Percentiles rank a stretch among this genome's conserved stretches.
These are phyloP conservation scores for Lentinus tigrinus DNA, from an alignment of 768 basidiomycete species.

Conservation along the genomic window DNA sequence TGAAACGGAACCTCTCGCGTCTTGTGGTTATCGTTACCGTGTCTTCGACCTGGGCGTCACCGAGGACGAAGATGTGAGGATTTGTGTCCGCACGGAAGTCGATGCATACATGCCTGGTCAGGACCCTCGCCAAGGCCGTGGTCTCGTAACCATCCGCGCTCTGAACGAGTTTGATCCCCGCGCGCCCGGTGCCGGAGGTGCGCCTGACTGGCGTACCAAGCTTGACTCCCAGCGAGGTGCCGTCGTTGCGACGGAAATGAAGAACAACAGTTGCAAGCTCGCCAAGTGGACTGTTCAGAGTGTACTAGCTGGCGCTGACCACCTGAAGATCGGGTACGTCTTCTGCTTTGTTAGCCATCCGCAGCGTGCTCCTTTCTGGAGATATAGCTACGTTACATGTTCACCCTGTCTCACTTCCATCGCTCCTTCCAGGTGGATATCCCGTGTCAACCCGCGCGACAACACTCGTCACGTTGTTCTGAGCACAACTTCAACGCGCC, in stretches of 20 bases:
- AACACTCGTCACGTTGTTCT: slow-evolving; percentile 94
- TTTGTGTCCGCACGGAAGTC: slow-evolving; percentile 94
- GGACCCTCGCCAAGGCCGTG: slow-evolving; percentile 66
- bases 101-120: slow-evolving; percentile 77
- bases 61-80: slow-evolving; percentile 86
- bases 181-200: slow-evolving; percentile 86
- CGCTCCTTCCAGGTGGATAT: slow-evolving; percentile 71
- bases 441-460: slow-evolving; percentile 90
- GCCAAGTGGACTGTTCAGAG: slow-evolving; percentile 98
- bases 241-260: slow-evolving; percentile 99
- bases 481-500: slow-evolving; percentile 92
- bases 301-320: slow-evolving; percentile 90
- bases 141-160: slow-evolving; percentile 88
- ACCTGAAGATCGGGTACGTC: slow-evolving; percentile 94
- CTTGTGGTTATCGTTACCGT: slow-evolving; percentile 95
- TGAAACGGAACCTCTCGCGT: slow-evolving; percentile 93
- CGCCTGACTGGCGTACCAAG: slow-evolving; percentile 99
- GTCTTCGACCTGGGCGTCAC: slow-evolving; percentile 89
- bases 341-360: background rate
- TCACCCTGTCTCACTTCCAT: background rate
- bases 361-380: background rate
- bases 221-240: slow-evolving; percentile 95
- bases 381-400: too few species aligned
- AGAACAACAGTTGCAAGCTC: slow-evolving; percentile 97
- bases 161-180: slow-evolving; percentile 96